Evolutionary conservation across 116 monocot genomes (phyloP).

Genomic region (Papilionanthe hybrid): DNA sequence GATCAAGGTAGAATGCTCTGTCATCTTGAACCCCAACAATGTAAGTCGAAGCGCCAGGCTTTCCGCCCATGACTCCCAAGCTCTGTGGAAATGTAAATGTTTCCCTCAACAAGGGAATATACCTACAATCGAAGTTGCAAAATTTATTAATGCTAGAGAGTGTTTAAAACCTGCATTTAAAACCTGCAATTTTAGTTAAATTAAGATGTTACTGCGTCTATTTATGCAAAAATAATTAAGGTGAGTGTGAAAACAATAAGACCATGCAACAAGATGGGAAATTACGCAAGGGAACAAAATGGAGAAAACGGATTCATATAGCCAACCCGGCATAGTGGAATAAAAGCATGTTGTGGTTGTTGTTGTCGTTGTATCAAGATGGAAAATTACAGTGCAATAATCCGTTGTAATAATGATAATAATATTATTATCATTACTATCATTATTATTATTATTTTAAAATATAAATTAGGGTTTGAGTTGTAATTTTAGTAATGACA

Average conservation of each 20-base stretch:
- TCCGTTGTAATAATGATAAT: background rate
- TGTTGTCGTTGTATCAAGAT: no score
- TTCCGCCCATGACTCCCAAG: conserved; percentile 91
- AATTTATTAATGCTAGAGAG: background rate
- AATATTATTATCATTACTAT: background rate
- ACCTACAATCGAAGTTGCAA: conserved; percentile 38
- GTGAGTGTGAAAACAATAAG: background rate
- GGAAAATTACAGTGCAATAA: background rate
- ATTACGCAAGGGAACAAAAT: background rate
- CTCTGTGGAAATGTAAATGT: conserved; percentile 96
- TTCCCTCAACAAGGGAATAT: conserved; percentile 71
- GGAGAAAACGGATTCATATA: no score
- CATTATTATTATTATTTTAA: background rate
- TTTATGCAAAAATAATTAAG: background rate
- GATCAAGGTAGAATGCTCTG: conserved; percentile 82
- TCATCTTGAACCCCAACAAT: conserved; percentile 94
- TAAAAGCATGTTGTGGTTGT: no score
- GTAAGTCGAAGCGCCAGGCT: conserved; percentile 93
- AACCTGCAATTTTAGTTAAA: background rate
- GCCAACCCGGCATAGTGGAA: no score
- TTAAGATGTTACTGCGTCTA: background rate
- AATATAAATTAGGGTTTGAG: background rate
- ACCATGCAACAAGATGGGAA: background rate
- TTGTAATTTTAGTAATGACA: background rate
- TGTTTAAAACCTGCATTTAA: background rate